These are phyloP conservation scores for Adansonia madagascariensis DNA, from an alignment of 441 rosid genomes.

Conservation along the genomic window DNA sequence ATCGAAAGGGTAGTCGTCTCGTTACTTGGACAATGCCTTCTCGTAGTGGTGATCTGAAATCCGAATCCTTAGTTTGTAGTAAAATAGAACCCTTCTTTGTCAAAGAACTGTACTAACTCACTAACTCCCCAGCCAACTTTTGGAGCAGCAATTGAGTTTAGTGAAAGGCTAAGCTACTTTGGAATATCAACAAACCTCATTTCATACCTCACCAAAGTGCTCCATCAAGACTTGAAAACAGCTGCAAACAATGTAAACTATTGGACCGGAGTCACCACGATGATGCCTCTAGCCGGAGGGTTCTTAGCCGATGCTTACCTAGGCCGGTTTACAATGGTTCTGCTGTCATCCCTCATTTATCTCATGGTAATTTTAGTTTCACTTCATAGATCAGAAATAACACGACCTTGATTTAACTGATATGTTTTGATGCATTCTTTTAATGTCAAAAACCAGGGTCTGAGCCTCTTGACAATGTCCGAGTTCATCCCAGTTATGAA, in stretches of 20 bases:
- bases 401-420: not conserved
- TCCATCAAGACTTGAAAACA: conserved; percentile 39
- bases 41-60: not conserved
- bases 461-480: conserved; percentile 43
- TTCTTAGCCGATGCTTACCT: conserved; percentile 43
- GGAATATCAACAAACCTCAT: conserved; percentile 42
- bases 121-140: not conserved
- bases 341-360: conserved; percentile 40
- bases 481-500: conserved; percentile 36
- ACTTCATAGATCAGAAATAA: not conserved
- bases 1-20: too few relatives aligned
- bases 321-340: conserved; percentile 38
- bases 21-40: not conserved
- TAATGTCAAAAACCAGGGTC: conserved; percentile 33
- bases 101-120: not conserved
- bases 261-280: conserved; percentile 43
- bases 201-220: conserved; percentile 34
- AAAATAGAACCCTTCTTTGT: not conserved
- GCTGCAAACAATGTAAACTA: conserved; percentile 42
- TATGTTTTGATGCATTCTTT: not conserved
- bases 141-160: conserved; percentile 41
- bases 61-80: not conserved
- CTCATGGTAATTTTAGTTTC: conserved; percentile 30
- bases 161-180: conserved; percentile 46
- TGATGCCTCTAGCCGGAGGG: conserved; percentile 43